phyloP scores from a whole-genome alignment of 2,329 filamentous ascomycete species.

The Ophiostoma angusticollis region DNA sequence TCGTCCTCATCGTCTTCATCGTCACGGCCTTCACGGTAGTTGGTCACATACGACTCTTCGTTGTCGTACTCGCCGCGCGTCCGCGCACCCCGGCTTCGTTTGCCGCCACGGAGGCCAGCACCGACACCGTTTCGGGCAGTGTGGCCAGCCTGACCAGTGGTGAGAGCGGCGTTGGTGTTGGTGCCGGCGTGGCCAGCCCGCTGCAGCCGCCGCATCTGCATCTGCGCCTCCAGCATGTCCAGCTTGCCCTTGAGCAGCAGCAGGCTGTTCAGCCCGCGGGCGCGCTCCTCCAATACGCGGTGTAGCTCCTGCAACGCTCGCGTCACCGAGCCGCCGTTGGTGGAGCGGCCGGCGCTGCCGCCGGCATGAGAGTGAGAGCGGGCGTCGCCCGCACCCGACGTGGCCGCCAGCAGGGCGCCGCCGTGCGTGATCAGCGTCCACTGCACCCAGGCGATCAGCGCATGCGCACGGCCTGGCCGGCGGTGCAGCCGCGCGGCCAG shows the following conservation, averaged over 20 bases:
- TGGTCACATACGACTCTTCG: conserved; percentile 55
- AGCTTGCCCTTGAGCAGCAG: conserved; percentile 88
- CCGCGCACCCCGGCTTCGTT: neutral
- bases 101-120: neutral
- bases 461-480: conserved; percentile 77
- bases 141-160: conserved; percentile 43
- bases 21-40: conserved; percentile 78
- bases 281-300: conserved; percentile 76
- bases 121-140: conserved; percentile 17
- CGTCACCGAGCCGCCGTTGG: no score
- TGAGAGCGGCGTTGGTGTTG: conserved; percentile 38
- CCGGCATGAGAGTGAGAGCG: no score
- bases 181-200: conserved; percentile 21
- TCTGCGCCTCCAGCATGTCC: conserved; percentile 84
- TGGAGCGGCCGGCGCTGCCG: no score
- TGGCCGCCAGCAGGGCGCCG: conserved; percentile 72
- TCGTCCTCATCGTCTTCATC: conserved; percentile 42
- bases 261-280: conserved; percentile 67
- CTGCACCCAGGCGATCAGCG: conserved; percentile 89
- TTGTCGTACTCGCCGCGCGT: conserved; percentile 20
- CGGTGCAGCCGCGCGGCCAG: conserved; percentile 78
- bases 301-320: conserved; percentile 67
- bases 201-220: conserved; percentile 62
- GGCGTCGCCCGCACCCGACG: no score
- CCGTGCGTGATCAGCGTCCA: conserved; percentile 90